A percentile compares a stretch with the other conserved stretches of the same genome.
Conservation (phyloP, 1,139 yeast genomes). For the Hanseniaspora uvarum region DNA sequence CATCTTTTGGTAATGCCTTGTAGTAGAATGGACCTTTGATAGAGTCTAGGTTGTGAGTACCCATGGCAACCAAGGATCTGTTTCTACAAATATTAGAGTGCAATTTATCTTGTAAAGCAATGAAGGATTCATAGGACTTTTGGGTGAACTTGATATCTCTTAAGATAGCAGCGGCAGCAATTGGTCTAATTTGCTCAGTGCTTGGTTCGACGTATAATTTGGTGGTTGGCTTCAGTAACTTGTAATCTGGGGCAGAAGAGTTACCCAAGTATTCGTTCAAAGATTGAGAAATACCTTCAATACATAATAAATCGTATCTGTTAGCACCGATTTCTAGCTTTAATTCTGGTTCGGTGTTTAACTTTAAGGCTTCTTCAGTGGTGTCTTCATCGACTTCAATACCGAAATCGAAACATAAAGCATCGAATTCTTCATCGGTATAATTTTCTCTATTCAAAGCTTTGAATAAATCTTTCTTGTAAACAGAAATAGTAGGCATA, state of each 20-base stretch:
- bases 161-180: constrained; percentile 86
- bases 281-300: constrained; percentile 95
- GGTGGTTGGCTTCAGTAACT: constrained; percentile 49
- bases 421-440: constrained; percentile 89
- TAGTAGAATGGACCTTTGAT: constrained; percentile 78
- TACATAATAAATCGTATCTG: constrained; percentile 94
- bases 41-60: constrained; percentile 89
- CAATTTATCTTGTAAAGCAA: constrained; percentile 88
- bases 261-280: constrained; percentile 80
- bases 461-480: constrained; percentile 80
- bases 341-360: constrained; percentile 85
- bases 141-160: constrained; percentile 73
- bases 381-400: constrained; percentile 92
- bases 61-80: constrained; percentile 94
- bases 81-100: constrained; percentile 94
- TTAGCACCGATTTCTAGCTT: constrained; percentile 97
- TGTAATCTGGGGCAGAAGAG: constrained; percentile 53
- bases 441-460: constrained; percentile 61
- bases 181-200: constrained; percentile 70
- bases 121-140: constrained; percentile 85
- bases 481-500: constrained; percentile 96
- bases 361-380: constrained; percentile 63
- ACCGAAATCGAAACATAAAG: constrained; percentile 94
- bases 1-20: constrained; percentile 72
- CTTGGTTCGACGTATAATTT: constrained; percentile 66